Base-by-base conservation (phyloP, 305 asterid species). In the Ajuga reptans region DNA sequence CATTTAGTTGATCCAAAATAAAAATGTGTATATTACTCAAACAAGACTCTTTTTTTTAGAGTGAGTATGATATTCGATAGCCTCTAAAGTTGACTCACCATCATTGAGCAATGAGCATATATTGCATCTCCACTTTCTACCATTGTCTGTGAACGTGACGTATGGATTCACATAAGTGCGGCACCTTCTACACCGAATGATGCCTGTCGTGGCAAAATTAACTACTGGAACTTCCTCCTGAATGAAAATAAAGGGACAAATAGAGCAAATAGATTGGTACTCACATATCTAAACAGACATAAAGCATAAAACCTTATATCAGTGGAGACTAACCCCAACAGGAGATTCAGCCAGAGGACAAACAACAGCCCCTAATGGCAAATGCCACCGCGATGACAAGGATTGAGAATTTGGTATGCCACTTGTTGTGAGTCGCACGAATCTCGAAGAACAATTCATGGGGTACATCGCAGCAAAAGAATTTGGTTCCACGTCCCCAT, bases 81-180 rank as follows among this genome's bases (percentile, higher is more conserved):
- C 66, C 49, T 69, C 54, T 16, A 60, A 50, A 68, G 31, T 55
- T 59, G 72, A 63, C 41, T 76, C 81, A 89, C 99, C 99, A 59
- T 94, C 99, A 80, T 94, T 94, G 63, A 87, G 90, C 76, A 89
- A 78, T 24, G 95, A 81, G 76, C 99, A 94, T 73, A 94, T 87
- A 74, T 94, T 94, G 91, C 99, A 91, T 75, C 81, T 87, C 99
- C 99, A 94, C 80, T 91, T 91, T 79, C 97, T 91, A 78, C 99
- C 99, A 74, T 83, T 82, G 56, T 94, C 98, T 46, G 96, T 80
- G 81, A 94, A 94, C 29, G 87, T 50, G 75, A 94, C 93, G 59
- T 69, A 88, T 31, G 99, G 99, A 75, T 94, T 94, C 67, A 94
- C 87, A 74, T 94, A 94, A 12, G 96, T 91, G 65, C 98, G 99